Conservation (phyloP, 1,284 basidiomycete species). For the Austroboletus novae-zelandiae region DNA sequence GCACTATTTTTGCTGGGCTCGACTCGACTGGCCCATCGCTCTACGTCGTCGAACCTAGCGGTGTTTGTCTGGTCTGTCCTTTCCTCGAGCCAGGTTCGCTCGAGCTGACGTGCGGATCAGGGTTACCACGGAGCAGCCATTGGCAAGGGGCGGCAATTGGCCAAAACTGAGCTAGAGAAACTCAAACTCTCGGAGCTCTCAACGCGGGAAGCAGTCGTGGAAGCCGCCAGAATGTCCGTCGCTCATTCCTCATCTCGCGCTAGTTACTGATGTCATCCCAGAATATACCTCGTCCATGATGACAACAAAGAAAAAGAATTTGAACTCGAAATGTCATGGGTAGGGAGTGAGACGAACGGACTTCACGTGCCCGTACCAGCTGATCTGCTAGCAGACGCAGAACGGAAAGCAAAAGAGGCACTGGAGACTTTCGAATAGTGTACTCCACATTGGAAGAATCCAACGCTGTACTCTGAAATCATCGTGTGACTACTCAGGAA, state of each 20-base stretch:
- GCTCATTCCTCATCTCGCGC: not conserved
- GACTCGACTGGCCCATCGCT: slow-evolving; percentile 89
- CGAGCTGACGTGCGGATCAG: slow-evolving; percentile 38
- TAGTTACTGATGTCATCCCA: slow-evolving; percentile 35
- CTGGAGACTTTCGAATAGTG: slow-evolving; percentile 83
- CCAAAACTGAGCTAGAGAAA: slow-evolving; percentile 98
- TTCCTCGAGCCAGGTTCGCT: not conserved
- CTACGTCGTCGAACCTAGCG: slow-evolving; percentile 94
- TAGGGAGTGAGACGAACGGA: slow-evolving; percentile 82
- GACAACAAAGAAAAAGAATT: slow-evolving; percentile 98
- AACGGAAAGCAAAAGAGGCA: slow-evolving; percentile 85
- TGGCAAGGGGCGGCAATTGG: slow-evolving; percentile 95
- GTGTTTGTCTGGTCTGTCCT: slow-evolving; percentile 78
- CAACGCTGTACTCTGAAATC: slow-evolving; percentile 15
- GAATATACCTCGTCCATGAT: slow-evolving; percentile 97
- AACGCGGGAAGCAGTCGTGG: slow-evolving; percentile 82
- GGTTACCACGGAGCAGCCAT: slow-evolving; percentile 94
- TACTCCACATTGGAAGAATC: slow-evolving; percentile 8
- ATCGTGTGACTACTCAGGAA: not conserved
- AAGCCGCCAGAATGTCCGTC: slow-evolving; percentile 92
- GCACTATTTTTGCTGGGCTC: slow-evolving; percentile 86
- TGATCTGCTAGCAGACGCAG: slow-evolving; percentile 84
- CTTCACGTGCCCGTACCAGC: slow-evolving; percentile 83
- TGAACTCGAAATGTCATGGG: slow-evolving; percentile 98
- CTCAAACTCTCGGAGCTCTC: slow-evolving; percentile 80